Base-by-base conservation (phyloP, 208 protist genomes). In the Tritrichomonas musculus region DNA sequence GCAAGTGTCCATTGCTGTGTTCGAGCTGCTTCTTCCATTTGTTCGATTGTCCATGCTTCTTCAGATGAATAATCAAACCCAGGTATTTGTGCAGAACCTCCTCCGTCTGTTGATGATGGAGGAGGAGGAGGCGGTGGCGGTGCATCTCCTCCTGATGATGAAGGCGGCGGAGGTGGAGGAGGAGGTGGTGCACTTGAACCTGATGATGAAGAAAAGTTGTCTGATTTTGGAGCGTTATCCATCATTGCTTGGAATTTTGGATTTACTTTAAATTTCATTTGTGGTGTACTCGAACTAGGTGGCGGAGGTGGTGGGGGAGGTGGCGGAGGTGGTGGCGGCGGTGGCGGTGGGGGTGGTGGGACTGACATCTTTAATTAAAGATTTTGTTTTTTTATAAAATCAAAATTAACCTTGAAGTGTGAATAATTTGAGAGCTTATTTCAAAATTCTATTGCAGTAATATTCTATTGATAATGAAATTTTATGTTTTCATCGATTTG, bases 21-120 rank as follows among this genome's bases (percentile, higher is more conserved):
- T 53, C 36, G 49, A n/a, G 73, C 73, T 49, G 73, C 73, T n/a
- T 49, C 73, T 84, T 84, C 73, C 73, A 84, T 84, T 53, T 84
- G 73, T 44, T 84, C 14, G 9, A 84, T 53, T 30, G 73, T 84
- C 73, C 73, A 84, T 53, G 73, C 17, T 53, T 84, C 14, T 17
- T 84, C 44, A 17, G 14, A 25, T 84, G 73, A 44, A 39, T 77
- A 33, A 47, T 77, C 69, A 14, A 77, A 39, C 0, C 69, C 69
- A 27, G 69, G 69, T 39, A 77, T 11, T 39, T 20, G 14, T 20
- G 33, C 4, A 27, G 69, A n/a, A 20, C 33, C 44, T n/a, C 73
- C 73, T 36, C 5, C 69, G 1, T 13, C 33, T 47, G n/a, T n/a
- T n/a, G n/a, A n/a, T n/a, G n/a, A n/a, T 69, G 73, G 44, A 17